A percentile compares a stretch with the other conserved stretches of the same genome.
phyloP scores from a whole-genome alignment of 108 stramenopile genomes.

The Cylindrotheca closterium region DNA sequence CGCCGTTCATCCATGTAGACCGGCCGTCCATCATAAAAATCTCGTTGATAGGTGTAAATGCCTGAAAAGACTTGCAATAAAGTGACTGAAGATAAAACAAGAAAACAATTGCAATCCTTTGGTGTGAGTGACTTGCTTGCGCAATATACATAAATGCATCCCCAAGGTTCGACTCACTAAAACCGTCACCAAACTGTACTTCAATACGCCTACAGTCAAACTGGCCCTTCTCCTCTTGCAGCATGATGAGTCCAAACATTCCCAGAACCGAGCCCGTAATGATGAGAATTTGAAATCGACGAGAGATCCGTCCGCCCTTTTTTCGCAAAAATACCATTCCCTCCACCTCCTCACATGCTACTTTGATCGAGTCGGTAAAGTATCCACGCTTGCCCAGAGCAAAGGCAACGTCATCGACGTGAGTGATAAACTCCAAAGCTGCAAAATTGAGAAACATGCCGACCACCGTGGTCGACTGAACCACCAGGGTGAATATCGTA shows the following conservation, averaged over 20 bases:
- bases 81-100: too few relatives aligned
- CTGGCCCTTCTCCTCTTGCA: not conserved
- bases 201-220: not conserved
- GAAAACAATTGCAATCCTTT: too few relatives aligned
- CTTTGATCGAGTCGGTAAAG: too few relatives aligned
- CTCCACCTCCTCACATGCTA: not conserved
- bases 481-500: slow-evolving; percentile 6
- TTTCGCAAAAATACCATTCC: not conserved
- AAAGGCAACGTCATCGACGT: slow-evolving; percentile 3
- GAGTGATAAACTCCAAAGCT: slow-evolving; percentile 9
- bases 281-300: not conserved
- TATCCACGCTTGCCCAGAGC: slow-evolving; percentile 2
- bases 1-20: slow-evolving; percentile 4
- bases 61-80: not conserved
- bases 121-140: too few relatives aligned
- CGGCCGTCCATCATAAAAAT: not conserved
- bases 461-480: slow-evolving; percentile 1
- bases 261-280: not conserved
- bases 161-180: too few relatives aligned
- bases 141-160: too few relatives aligned
- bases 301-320: not conserved
- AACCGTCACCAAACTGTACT: slow-evolving; percentile 10
- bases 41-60: not conserved
- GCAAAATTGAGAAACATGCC: slow-evolving; percentile 14
- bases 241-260: not conserved